These are phyloP conservation scores for Tremellales sp. DNA, from an alignment of 1,284 basidiomycete species.

Conservation along the genomic window DNA sequence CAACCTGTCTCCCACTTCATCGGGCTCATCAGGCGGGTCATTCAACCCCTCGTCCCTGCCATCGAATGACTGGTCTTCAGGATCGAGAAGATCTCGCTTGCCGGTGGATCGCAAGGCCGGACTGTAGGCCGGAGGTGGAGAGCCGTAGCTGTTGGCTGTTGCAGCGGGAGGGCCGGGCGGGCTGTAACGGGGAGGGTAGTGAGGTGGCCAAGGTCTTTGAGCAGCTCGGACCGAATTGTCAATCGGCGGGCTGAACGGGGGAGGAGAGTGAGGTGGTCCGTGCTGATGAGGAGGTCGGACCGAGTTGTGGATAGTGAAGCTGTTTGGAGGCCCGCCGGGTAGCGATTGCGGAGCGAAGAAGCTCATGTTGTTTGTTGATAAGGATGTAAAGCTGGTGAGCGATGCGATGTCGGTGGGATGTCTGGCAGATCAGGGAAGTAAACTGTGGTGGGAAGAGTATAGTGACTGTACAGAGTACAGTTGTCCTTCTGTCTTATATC, in stretches of 20 bases:
- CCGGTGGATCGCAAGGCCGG: not conserved
- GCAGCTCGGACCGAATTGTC: not conserved
- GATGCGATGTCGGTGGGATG: no score
- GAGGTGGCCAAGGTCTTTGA: no score
- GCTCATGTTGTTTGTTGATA: not conserved
- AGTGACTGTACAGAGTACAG: no score
- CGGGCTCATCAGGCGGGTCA: slow-evolving; percentile 4
- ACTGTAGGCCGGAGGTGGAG: not conserved
- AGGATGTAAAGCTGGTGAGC: not conserved
- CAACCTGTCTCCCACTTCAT: no score
- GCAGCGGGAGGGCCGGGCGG: no score
- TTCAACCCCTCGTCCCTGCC: not conserved
- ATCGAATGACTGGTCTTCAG: not conserved
- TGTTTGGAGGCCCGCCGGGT: not conserved
- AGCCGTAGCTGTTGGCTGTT: not conserved
- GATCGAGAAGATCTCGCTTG: slow-evolving; percentile 4
- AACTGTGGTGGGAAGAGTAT: not conserved
- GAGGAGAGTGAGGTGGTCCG: not conserved
- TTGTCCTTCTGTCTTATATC: no score
- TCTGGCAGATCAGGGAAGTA: no score
- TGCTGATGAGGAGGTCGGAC: no score
- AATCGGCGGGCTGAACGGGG: not conserved
- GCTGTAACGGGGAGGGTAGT: not conserved
- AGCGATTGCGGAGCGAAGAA: not conserved
- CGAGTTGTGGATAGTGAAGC: not conserved